Conservation (phyloP, 805 yeast genomes). For the Myxozyma nipponensis region DNA sequence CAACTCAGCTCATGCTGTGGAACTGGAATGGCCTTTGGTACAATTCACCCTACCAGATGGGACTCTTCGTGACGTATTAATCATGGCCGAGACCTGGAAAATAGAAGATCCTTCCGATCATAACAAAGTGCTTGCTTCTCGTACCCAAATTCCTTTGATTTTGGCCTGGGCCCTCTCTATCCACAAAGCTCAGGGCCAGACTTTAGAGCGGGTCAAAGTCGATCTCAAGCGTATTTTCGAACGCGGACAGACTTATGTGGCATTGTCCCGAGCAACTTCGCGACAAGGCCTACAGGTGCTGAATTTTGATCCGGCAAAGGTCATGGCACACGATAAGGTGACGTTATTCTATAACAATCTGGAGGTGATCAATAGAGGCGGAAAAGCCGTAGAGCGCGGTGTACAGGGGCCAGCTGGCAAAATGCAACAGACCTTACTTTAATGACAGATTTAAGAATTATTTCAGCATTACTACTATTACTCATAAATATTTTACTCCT, state of each 20-base stretch:
- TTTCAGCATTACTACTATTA: background rate
- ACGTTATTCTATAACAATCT: slow-evolving; percentile 53
- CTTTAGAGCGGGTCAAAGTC: slow-evolving; percentile 69
- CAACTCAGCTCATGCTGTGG: background rate
- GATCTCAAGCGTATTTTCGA: slow-evolving; percentile 77
- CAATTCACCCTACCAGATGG: slow-evolving; percentile 70
- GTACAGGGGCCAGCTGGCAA: too few relatives aligned
- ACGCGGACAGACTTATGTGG: slow-evolving; percentile 94
- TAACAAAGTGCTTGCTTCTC: slow-evolving; percentile 61
- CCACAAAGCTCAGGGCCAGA: slow-evolving; percentile 94
- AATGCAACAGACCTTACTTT: too few relatives aligned
- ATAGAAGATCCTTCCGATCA: slow-evolving; percentile 60
- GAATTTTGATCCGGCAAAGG: slow-evolving; percentile 61
- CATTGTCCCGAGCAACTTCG: slow-evolving; percentile 82
- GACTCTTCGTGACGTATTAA: slow-evolving; percentile 65
- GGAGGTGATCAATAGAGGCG: too few relatives aligned
- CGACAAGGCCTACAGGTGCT: slow-evolving; percentile 78
- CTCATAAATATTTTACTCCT: too few relatives aligned
- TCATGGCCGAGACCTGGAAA: slow-evolving; percentile 78
- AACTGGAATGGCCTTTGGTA: slow-evolving; percentile 61
- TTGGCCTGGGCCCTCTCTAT: slow-evolving; percentile 97
- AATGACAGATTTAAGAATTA: too few relatives aligned
- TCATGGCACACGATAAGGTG: slow-evolving; percentile 69
- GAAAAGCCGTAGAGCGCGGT: too few relatives aligned
- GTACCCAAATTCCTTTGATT: slow-evolving; percentile 80